Conservation (phyloP, 2,329 filamentous ascomycete genomes). For the Fusarium burgessii region DNA sequence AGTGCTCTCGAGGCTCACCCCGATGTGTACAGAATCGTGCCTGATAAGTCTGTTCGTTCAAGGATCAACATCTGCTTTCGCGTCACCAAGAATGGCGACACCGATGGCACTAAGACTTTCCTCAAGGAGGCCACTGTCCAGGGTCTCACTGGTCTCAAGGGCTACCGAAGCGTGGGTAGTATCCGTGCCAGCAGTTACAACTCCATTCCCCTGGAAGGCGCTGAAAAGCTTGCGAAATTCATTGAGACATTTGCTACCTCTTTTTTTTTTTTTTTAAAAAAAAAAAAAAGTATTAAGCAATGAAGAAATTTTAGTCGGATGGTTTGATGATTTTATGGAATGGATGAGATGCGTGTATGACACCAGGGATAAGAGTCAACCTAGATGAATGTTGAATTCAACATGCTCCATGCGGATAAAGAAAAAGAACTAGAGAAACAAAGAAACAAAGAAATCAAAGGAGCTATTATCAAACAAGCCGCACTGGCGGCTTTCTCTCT, state of each 20-base stretch:
- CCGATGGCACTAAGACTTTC: slow-evolving; percentile 79
- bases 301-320: background rate
- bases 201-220: slow-evolving; percentile 76
- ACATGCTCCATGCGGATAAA: slow-evolving; percentile 28
- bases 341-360: background rate
- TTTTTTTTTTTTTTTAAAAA: no score
- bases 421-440: background rate
- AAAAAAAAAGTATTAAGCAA: background rate
- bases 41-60: slow-evolving; percentile 79
- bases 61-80: slow-evolving; percentile 98
- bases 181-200: slow-evolving; percentile 93
- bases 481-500: no score
- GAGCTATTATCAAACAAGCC: background rate
- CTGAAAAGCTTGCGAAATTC: slow-evolving; percentile 75
- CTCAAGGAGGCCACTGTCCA: slow-evolving; percentile 75
- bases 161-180: slow-evolving; percentile 77
- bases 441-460: background rate
- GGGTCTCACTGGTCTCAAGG: slow-evolving; percentile 84
- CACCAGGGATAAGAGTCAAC: slow-evolving; percentile 13
- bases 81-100: slow-evolving; percentile 68
- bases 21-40: slow-evolving; percentile 80
- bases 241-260: slow-evolving; percentile 64
- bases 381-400: slow-evolving; percentile 36
- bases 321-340: slow-evolving; percentile 4
- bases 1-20: slow-evolving; percentile 78